Evolutionary conservation across 306 rosid genomes (phyloP), one percentile per base, ranked within the genome.

Genomic region (Inga oerstediana): DNA sequence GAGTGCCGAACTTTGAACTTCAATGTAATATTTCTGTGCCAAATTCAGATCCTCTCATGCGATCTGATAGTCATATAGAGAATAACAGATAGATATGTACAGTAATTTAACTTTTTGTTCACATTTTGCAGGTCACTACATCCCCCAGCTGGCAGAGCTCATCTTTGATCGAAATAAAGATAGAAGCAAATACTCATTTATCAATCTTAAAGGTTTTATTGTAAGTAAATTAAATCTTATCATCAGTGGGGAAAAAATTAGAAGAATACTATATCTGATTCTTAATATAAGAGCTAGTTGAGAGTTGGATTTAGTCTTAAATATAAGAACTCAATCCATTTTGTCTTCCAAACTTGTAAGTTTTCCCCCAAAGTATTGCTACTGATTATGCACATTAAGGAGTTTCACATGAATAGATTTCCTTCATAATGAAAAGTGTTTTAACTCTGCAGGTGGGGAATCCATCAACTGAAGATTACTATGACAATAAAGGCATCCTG

Each of bases 71-170:
- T 65, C 10, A 15, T 24, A 10, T 10, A 6, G n/a, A 35, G 46
- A 17, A 67, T 24, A 35, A 39, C 22, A 16, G 39, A 35, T 35
- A 7, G 22, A 34, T 7, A 37, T 7, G 19, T 37, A 37, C 16
- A 61, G 15, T 61, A 22, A 9, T 61, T 3, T 22, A 22, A 10
- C 66, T 8, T 16, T 67, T 52, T 74, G 43, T 41, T n/a, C 37
- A 8, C 56, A 59, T 79, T 68, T 72, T 82, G 37, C 85, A 87
- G 93, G 93, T 17, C 93, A 88, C 73, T 89, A 87, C 81, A 83
- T 89, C 30, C 89, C 93, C 51, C 93, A 88, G 85, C 87, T 87
- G 17, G 88, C 92, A 64, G 92, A 89, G 82, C 80, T 87, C 76
- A 45, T 89, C 52, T 76, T 79, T 82, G 91, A 89, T 78, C 76